Percentiles rank a stretch among this genome's conserved stretches.
phyloP scores from a whole-genome alignment of 1,284 basidiomycete genomes.

The Inonotus hispidus region DNA sequence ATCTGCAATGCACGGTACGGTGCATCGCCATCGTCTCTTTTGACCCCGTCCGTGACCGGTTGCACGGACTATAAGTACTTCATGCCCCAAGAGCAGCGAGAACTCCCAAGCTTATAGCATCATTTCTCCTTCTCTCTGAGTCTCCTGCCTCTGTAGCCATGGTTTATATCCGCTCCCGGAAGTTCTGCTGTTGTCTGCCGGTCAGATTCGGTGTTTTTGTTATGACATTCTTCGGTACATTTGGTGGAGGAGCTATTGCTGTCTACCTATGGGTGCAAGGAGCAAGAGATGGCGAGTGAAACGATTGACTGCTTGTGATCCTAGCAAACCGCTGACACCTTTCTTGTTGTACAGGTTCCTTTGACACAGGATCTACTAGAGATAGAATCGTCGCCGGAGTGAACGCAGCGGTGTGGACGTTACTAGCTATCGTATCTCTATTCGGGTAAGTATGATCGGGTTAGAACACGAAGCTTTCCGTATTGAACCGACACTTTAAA shows the following conservation, averaged over 20 bases:
- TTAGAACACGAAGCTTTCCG: background rate
- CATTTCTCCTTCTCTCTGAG: background rate
- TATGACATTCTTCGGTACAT: constrained; percentile 41
- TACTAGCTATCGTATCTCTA: constrained; percentile 43
- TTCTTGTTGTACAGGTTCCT: background rate
- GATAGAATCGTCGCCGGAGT: constrained; percentile 44
- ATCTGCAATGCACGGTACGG: too few species aligned
- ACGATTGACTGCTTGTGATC: too few species aligned
- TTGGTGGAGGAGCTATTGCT: constrained; percentile 37
- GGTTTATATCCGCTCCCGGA: constrained; percentile 34
- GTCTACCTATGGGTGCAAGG: constrained; percentile 41
- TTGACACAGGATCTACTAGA: constrained; percentile 20
- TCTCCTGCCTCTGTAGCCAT: background rate
- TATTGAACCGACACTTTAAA: constrained; percentile 22
- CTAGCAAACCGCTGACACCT: too few species aligned
- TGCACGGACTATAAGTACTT: too few species aligned
- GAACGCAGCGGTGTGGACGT: constrained; percentile 40
- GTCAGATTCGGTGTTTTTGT: constrained; percentile 57
- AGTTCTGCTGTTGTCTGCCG: constrained; percentile 59
- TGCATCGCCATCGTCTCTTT: too few species aligned
- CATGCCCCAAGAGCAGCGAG: background rate
- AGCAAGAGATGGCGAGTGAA: constrained; percentile 9
- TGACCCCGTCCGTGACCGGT: too few species aligned
- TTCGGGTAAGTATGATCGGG: constrained; percentile 40
- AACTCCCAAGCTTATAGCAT: too few species aligned